Evolutionary conservation across 306 rosid species (phyloP), one percentile per base, ranked within the genome.

Genomic region (Ceratonia siliqua): DNA sequence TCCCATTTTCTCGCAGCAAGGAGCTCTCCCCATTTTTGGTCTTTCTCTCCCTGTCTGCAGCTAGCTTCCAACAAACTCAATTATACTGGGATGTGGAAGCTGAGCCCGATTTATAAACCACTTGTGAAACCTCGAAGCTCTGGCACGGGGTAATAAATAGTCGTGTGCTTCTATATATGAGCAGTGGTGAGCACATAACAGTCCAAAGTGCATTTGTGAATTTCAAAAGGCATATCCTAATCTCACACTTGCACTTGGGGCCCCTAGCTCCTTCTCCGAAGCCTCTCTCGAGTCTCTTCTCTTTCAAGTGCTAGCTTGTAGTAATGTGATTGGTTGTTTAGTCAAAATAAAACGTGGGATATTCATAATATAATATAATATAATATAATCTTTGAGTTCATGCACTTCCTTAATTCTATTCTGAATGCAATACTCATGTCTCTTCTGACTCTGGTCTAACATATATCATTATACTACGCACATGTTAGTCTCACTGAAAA

Each of bases 1-100:
- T 57, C 98, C 98, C 97, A 91, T 88, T 82, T 91, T 89, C 84
- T 84, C 91, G 38, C 98, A 94, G 75, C 98, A 94, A 27, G 98
- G 97, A 77, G 92, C 94, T 84, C 98, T 85, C 54, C 78, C 98
- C 98, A 94, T 93, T 24, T 78, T 78, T 20, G 17, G 10, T 17
- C n/a, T 21, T 4, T 36, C 4, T 63, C 2, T 22, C 10, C 9
- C 3, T 4, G n/a, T n/a, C n/a, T n/a, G n/a, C n/a, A n/a, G n/a
- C n/a, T n/a, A n/a, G n/a, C n/a, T n/a, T n/a, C n/a, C n/a, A n/a
- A n/a, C n/a, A n/a, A n/a, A n/a, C n/a, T n/a, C n/a, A n/a, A n/a
- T n/a, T n/a, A n/a, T n/a, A 49, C 24, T 49, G 24, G 18, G 24
- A 67, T 28, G 5, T 52, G 14, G 14, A 14, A 30, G 9, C 38